Base-by-base conservation (phyloP, 768 basidiomycete genomes). In the Hemileccinum impolitum region DNA sequence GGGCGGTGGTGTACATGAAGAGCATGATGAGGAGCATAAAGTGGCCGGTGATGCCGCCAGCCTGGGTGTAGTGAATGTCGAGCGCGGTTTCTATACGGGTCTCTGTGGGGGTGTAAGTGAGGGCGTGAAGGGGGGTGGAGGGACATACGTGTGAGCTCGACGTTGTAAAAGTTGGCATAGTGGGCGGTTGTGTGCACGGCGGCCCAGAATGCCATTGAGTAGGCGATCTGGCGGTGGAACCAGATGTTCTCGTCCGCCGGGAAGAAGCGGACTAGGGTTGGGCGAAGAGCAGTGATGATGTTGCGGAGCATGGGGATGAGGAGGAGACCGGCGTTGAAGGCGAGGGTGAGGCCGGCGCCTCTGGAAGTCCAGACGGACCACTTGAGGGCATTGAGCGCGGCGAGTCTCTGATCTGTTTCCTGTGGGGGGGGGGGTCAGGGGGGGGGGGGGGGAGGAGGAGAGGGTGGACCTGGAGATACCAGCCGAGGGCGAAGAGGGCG, bases 21-120 rank as follows among this genome's bases (percentile, higher is more conserved):
- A 97, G 67, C 90, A 97, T 93, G 67, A 94, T 84, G 52, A 96
- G 73, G 36, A 95, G 81, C 93, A 95, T 94, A 68, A 92, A 88
- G 66, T 97, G 94, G 13, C 94, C 94, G 2, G 93, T 91, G 65
- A 95, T 86, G n/a, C 90, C 92, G 54, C 90, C 92, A 6, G 90
- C 73, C 63, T 94, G 88, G 0, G 79, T 79, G 70, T 95, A 95
- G 64, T 95, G 92, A 58, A 95, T 93, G 48, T 89, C 73, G 48
- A 84, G 77, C 2, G 94, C 94, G 3, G 72, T 74, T 65, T 90
- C 74, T 45, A 81, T 77, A 40, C 94, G 85, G 49, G 94, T 80
- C 77, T 95, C 89, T 90, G 69, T 7, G 47, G 54, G 30, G 25
- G 12, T n/a, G 25, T 5, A 28, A 23, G 42, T 17, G 37, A 28